Percentiles rank a stretch among this genome's conserved stretches.
phyloP scores from a whole-genome alignment of 805 yeast genomes.

The Pichia exigua region DNA sequence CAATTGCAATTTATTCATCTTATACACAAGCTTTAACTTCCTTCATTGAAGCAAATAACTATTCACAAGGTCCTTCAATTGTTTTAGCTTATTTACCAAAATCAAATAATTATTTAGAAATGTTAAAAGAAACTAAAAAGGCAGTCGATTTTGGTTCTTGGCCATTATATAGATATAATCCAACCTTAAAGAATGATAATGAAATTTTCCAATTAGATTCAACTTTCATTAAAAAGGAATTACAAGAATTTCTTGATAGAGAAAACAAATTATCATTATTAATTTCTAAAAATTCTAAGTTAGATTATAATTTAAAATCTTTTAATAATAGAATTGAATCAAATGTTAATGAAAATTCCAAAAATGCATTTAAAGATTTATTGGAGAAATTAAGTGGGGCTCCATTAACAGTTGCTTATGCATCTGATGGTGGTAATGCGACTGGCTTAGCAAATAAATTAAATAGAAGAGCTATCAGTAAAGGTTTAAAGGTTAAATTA shows the following conservation, averaged over 20 bases:
- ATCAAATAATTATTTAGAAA: conserved; percentile 50
- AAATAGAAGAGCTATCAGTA: conserved; percentile 67
- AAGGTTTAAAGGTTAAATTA: conserved; percentile 65
- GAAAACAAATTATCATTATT: conserved; percentile 81
- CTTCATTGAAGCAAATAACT: conserved; percentile 80
- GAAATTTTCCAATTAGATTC: conserved; percentile 79
- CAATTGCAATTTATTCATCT: conserved; percentile 88
- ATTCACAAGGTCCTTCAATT: conserved; percentile 75
- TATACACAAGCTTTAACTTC: conserved; percentile 91
- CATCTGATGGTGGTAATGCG: conserved; percentile 91
- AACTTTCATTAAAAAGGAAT: conserved; percentile 64
- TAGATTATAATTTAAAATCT: conserved; percentile 71
- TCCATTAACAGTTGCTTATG: conserved; percentile 77
- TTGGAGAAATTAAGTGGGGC: conserved; percentile 89
- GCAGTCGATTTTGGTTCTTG: conserved; percentile 94
- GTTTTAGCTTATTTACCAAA: conserved; percentile 89
- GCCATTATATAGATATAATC: conserved; percentile 88
- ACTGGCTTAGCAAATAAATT: conserved; percentile 73
- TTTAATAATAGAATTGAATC: conserved; percentile 53
- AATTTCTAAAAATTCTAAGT: conserved; percentile 60
- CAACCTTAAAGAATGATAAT: conserved; percentile 38
- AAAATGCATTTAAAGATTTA: conserved; percentile 66
- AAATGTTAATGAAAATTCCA: conserved; percentile 47
- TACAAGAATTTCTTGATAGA: conserved; percentile 75
- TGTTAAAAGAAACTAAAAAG: conserved; percentile 76